Base-by-base conservation (phyloP, 768 basidiomycete species). In the Rhodotorula paludigena region DNA sequence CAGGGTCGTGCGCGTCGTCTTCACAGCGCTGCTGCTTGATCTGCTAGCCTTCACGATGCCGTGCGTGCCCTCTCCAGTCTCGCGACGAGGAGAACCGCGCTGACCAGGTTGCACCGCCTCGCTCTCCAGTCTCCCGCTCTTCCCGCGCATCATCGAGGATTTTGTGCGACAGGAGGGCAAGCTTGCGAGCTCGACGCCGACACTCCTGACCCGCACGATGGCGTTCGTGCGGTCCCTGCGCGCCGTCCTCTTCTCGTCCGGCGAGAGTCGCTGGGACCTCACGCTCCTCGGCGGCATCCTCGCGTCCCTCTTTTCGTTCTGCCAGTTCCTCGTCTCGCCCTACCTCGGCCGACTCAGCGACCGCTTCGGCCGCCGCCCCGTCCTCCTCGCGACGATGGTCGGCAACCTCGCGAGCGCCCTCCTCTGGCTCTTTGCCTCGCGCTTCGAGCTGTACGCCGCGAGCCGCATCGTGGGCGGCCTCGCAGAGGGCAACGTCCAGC, bases 401-500 rank as follows among this genome's bases (percentile, higher is more conserved):
- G 94, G 94, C 32, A 99, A 99, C 77, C 85, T 98, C 20, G 78
- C 90, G 30, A 93, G 90, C n/a, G 69, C 69, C 2, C 72, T 88
- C 25, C 81, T 94, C 85, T 93, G 79, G 73, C 87, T 82, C 14
- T 35, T 56, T 12, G 35, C 33, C 25, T 49, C 36, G n/a, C 42
- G 41, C 56, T 60, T 67, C 38, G 63, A 53, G 15, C 23, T 63
- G 11, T 52, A 63, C 35, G 63, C 79, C 73, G 57, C 93, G 33
- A 92, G 92, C 15, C 85, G 94, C 21, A 82, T 97, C 10, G 86
- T 98, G 42, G 93, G 93, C 16, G 94, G 94, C 7, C 81, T 97
- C 15, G 91, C 89, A 75, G 94, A 99, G 81, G 94, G 94, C 52
- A 99, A 99, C 76, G 94, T 98, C 18, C 94, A 99, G 77, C 82